Evolutionary conservation across 1,139 yeast genomes (phyloP).

Genomic region (Hyphopichia wangnamkhiaoensis): DNA sequence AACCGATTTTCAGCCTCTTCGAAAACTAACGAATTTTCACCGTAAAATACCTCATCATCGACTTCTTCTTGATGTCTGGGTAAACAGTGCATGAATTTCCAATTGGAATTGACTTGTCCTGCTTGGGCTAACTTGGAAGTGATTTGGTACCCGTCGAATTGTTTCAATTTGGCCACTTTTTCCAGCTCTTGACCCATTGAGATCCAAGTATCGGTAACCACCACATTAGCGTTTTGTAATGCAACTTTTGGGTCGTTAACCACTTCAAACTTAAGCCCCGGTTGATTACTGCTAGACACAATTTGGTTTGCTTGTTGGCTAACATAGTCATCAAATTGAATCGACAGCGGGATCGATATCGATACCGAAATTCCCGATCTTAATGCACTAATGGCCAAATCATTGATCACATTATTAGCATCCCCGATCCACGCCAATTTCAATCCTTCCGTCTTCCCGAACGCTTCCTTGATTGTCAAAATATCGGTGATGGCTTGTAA

Average conservation of each 20-base stretch:
- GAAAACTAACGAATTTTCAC: conserved; percentile 74
- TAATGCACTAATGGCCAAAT: conserved; percentile 75
- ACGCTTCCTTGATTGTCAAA: conserved; percentile 72
- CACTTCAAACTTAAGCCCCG: conserved; percentile 51
- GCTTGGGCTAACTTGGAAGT: conserved; percentile 54
- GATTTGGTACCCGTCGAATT: conserved; percentile 78
- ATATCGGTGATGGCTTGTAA: conserved; percentile 85
- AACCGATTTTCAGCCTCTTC: conserved; percentile 87
- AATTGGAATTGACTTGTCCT: conserved; percentile 58
- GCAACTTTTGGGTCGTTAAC: conserved; percentile 68
- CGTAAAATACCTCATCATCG: conserved; percentile 78
- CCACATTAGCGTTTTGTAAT: conserved; percentile 62
- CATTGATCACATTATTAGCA: conserved; percentile 86
- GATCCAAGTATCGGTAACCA: conserved; percentile 89
- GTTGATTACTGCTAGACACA: conserved; percentile 29
- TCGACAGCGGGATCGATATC: conserved; percentile 74
- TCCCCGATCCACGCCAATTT: conserved; percentile 94
- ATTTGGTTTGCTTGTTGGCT: conserved; percentile 51
- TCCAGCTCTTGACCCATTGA: conserved; percentile 92
- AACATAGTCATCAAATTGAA: conserved; percentile 57
- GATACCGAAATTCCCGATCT: conserved; percentile 75
- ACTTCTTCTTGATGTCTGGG: conserved; percentile 90
- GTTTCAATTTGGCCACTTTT: conserved; percentile 60
- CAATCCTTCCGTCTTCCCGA: conserved; percentile 51
- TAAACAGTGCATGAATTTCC: conserved; percentile 88